Evolutionary conservation across 345 rosid species (phyloP).

Genomic region (Eucalyptus pauciflora): DNA sequence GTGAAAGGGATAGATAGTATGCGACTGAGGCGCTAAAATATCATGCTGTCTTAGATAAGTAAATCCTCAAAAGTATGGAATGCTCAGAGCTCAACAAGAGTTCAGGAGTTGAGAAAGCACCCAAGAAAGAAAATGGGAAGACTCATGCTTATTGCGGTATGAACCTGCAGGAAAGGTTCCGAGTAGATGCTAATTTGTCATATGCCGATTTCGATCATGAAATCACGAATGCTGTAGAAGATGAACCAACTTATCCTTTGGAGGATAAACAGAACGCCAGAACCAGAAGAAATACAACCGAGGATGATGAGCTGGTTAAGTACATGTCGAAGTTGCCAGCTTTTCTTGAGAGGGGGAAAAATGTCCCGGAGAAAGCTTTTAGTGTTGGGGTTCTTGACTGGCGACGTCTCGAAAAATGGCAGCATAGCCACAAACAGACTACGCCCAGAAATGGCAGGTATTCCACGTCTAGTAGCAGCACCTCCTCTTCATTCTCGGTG

Average conservation of each 20-base stretch:
- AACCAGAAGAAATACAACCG: constrained; percentile 2
- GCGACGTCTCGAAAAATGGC: constrained; percentile 88
- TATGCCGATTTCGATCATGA: constrained; percentile 37
- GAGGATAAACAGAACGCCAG: constrained; percentile 10
- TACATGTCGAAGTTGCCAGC: constrained; percentile 82
- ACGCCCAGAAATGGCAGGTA: constrained; percentile 20
- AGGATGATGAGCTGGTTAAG: constrained; percentile 76
- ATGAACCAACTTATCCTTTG: constrained; percentile 14
- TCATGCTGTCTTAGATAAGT: not conserved
- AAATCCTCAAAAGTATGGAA: not conserved
- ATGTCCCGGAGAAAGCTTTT: constrained; percentile 42
- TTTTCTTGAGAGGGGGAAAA: constrained; percentile 59
- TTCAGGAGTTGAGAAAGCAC: not conserved
- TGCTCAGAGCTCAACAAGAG: not conserved
- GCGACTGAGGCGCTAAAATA: not conserved
- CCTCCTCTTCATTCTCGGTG: constrained; percentile 21
- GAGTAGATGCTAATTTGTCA: constrained; percentile 24
- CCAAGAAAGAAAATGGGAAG: not conserved
- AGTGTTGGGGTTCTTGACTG: constrained; percentile 93
- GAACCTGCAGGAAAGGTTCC: constrained; percentile 23
- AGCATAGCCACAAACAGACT: constrained; percentile 33
- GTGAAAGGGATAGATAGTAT: not conserved
- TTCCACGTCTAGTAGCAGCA: constrained; percentile 31
- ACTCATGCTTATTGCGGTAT: not conserved
- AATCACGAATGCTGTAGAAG: constrained; percentile 25